Evolutionary conservation across 345 rosid genomes (phyloP), one percentile per base, ranked within the genome.

Genomic region (Combretum micranthum): DNA sequence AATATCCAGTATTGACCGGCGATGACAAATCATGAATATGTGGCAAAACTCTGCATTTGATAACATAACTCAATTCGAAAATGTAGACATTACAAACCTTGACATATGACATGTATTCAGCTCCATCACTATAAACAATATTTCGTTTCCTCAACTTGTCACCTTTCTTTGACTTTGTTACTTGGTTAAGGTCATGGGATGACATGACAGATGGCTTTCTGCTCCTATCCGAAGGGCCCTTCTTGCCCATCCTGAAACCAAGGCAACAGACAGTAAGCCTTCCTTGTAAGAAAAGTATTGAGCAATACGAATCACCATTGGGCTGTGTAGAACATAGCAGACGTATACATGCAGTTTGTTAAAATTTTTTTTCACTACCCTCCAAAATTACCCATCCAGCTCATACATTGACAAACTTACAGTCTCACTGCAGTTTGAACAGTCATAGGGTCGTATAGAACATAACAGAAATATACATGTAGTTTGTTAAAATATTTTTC

Each of bases 31-130:
- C 17, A 3, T 3, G 9, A 3, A 45, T 3, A 45, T 45, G 48
- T 45, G 48, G 17, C 48, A 45, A 45, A 45, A 25, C 32, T 25
- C 32, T 7, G n/a, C 32, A 25, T 25, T 25, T 25, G 6, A 25
- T 25, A 25, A 17, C 23, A 13, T 55, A 19, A 13, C 13, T 23
- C 50, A 53, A 46, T 55, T 50, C 53, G 57, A 56, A 56, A 52
- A 52, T 47, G 51, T 53, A 69, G 50, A 52, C 59, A 76, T 20
- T 15, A 46, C 83, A 20, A 50, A 89, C 99, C 96, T 93, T 93
- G 47, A 90, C 64, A 77, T 71, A 89, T 56, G 99, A 87, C 99
- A 93, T 93, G 63, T 93, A 93, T 56, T 83, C 70, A 64, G 83
- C 74, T 69, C 96, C 95, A 73, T 93, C 96, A 58, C 67, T 75